Conservation (phyloP, 257 asterid species). For the Capsicum rhomboideum region DNA sequence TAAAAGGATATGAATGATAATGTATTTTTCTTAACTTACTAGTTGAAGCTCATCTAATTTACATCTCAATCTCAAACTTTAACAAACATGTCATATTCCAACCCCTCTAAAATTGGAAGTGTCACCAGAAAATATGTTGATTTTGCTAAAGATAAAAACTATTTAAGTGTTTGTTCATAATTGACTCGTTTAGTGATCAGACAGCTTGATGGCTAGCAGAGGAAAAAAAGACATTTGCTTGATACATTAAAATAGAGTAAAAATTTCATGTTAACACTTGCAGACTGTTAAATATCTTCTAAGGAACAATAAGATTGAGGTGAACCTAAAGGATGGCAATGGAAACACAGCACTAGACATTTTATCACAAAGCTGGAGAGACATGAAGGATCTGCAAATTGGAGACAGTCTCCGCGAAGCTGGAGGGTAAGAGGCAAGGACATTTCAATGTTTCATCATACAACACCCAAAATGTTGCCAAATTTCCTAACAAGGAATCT, state of each 20-base stretch:
- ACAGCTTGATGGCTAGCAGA: not conserved
- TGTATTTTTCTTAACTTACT: not conserved
- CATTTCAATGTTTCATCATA: not conserved
- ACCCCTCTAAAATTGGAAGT: not conserved
- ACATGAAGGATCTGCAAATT: conserved; percentile 16
- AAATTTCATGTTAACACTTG: not conserved
- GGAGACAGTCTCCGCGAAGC: conserved; percentile 16
- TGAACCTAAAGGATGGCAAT: conserved; percentile 6
- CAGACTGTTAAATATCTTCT: conserved; percentile 27
- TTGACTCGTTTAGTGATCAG: not conserved
- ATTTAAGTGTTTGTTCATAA: not conserved
- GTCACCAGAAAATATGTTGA: not conserved
- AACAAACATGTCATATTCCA: not conserved
- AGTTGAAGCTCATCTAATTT: not conserved
- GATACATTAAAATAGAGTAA: not conserved
- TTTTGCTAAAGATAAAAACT: not conserved
- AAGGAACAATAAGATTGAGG: conserved; percentile 1
- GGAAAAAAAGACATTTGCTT: not conserved
- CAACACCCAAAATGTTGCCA: not conserved
- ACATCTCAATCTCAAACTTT: not conserved
- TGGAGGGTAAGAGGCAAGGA: conserved; percentile 7
- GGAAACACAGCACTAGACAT: conserved; percentile 32
- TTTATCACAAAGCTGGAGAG: conserved; percentile 15
- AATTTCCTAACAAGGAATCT: too few species aligned
- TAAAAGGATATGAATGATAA: not conserved